Evolutionary conservation across 306 rosid genomes (phyloP).

Genomic region (Lagenaria siceraria): DNA sequence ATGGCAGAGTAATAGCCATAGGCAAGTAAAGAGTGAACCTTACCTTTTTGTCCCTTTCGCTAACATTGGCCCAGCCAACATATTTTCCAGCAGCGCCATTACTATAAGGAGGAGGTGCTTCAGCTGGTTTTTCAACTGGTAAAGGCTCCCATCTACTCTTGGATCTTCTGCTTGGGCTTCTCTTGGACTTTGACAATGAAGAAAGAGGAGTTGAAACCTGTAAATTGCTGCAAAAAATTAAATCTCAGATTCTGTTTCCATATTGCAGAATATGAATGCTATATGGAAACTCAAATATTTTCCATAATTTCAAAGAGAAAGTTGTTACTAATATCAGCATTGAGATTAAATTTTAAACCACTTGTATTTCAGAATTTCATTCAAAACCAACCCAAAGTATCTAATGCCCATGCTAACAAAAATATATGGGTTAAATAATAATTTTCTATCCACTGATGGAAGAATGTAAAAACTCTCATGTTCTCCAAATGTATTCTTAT

Average conservation of each 20-base stretch:
- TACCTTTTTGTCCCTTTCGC: constrained; percentile 73
- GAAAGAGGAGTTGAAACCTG: constrained; percentile 29
- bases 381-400: background rate
- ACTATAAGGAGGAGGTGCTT: constrained; percentile 24
- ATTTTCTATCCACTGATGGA: background rate
- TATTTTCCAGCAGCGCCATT: constrained; percentile 30
- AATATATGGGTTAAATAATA: background rate
- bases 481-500: background rate
- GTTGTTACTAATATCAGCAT: background rate
- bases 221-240: constrained; percentile 32
- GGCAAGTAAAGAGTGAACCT: background rate
- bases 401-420: background rate
- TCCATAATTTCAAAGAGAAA: background rate
- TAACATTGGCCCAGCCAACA: constrained; percentile 44
- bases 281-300: background rate
- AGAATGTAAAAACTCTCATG: background rate
- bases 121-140: constrained; percentile 63
- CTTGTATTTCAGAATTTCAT: background rate
- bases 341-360: background rate
- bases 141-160: constrained; percentile 99
- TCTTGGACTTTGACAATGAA: constrained; percentile 43
- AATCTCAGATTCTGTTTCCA: background rate
- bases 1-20: background rate
- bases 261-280: background rate
- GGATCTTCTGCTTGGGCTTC: constrained; percentile 68